Percentiles rank a stretch among this genome's conserved stretches.
phyloP scores from a whole-genome alignment of 768 basidiomycete species.

The Suillus variegatus region DNA sequence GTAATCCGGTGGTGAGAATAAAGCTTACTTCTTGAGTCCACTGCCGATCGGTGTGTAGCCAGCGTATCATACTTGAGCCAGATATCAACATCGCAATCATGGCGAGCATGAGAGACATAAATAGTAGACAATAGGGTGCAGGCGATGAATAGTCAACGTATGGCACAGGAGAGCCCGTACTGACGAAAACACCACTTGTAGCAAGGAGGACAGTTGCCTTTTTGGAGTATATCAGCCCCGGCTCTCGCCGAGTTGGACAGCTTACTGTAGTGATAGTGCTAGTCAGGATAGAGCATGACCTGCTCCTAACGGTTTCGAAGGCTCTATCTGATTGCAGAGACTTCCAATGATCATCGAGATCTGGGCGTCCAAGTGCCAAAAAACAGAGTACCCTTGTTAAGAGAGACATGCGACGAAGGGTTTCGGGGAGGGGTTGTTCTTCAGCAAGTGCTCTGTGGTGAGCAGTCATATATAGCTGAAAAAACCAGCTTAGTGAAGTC shows the following conservation, averaged over 20 bases:
- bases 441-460: not conserved
- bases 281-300: not conserved
- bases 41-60: not conserved
- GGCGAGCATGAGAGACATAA: not conserved
- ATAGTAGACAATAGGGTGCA: not conserved
- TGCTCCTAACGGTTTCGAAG: not conserved
- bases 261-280: not conserved
- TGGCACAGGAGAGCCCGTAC: not conserved
- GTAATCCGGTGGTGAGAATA: not conserved
- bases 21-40: not conserved
- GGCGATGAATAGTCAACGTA: not conserved
- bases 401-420: not conserved
- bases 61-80: not conserved
- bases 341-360: not conserved
- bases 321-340: not conserved
- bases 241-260: too few species aligned
- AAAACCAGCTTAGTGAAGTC: not conserved
- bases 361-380: not conserved
- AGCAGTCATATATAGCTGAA: not conserved
- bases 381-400: not conserved
- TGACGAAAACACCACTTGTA: not conserved
- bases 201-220: not conserved
- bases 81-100: not conserved
- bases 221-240: not conserved
- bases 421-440: not conserved